Conservation (phyloP, 108 stramenopile species). For the Cylindrotheca fusiformis region DNA sequence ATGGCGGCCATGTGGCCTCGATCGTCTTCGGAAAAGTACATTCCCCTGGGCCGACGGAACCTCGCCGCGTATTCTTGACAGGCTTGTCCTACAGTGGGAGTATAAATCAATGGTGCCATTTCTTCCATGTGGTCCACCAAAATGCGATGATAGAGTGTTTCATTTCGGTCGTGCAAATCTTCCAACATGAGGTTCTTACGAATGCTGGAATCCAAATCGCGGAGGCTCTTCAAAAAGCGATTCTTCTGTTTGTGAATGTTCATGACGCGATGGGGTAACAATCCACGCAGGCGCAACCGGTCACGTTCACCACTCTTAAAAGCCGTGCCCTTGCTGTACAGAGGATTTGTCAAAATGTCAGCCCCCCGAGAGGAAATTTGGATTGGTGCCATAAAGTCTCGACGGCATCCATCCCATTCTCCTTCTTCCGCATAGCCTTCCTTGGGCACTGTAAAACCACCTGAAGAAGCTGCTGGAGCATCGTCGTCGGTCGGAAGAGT, state of each 20-base stretch:
- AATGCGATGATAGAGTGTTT: conserved; percentile 94
- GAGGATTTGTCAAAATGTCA: conserved; percentile 56
- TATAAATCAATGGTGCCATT: conserved; percentile 97
- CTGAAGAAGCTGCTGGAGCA: neutral
- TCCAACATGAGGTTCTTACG: conserved; percentile 91
- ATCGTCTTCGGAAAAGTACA: conserved; percentile 94
- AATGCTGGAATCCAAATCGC: conserved; percentile 69
- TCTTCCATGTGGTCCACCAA: conserved; percentile 94
- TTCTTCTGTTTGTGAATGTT: conserved; percentile 70
- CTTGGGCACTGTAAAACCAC: conserved; percentile 13
- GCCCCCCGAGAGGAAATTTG: conserved; percentile 48
- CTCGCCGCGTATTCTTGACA: conserved; percentile 82
- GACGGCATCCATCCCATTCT: conserved; percentile 76
- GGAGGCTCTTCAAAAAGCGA: conserved; percentile 57
- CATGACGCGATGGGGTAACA: conserved; percentile 66
- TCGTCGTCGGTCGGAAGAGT: conserved; percentile 2
- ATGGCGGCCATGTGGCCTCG: conserved; percentile 91
- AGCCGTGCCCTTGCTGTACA: conserved; percentile 87
- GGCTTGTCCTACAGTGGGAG: conserved; percentile 97
- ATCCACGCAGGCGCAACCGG: conserved; percentile 84
- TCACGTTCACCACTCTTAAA: conserved; percentile 89
- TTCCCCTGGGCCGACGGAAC: conserved; percentile 89
- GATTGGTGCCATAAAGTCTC: conserved; percentile 67
- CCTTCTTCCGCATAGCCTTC: conserved; percentile 33
- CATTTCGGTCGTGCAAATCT: conserved; percentile 94